A percentile compares a stretch with the other conserved stretches of the same genome.
Evolutionary conservation across 1,284 basidiomycete species (phyloP).

Genomic region (Wolfiporia cocos): DNA sequence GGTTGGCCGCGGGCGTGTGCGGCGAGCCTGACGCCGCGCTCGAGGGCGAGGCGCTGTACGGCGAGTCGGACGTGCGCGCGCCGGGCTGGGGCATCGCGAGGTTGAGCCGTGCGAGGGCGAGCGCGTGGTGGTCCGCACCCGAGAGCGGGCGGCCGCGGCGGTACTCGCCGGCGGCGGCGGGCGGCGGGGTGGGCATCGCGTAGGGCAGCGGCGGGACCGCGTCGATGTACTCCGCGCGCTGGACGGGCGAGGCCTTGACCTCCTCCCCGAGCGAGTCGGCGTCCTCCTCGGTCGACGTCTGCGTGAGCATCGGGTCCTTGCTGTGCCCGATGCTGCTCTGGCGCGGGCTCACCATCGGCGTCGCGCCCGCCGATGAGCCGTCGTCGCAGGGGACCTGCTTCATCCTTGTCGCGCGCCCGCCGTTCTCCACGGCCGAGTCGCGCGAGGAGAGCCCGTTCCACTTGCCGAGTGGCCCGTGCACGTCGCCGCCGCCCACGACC

Average conservation of each 20-base stretch:
- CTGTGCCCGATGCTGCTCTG: no score
- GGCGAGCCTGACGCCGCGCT: background rate
- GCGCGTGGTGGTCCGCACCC: conserved; percentile 18
- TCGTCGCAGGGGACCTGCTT: background rate
- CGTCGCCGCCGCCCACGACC: conserved; percentile 8
- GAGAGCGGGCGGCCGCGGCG: conserved; percentile 12
- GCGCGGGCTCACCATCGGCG: no score
- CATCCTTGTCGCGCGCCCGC: background rate
- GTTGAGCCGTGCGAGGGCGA: conserved; percentile 21
- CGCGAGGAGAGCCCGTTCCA: conserved; percentile 23
- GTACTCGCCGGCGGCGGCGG: conserved; percentile 7
- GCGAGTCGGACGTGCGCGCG: no score
- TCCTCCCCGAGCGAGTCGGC: conserved; percentile 18
- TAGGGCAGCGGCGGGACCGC: conserved; percentile 13
- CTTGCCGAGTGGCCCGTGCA: conserved; percentile 10
- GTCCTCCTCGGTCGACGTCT: conserved; percentile 20
- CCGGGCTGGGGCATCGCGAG: conserved; percentile 1
- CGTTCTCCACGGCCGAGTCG: conserved; percentile 16
- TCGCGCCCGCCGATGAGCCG: background rate
- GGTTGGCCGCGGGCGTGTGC: background rate
- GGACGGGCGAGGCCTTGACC: conserved; percentile 9
- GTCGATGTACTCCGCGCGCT: conserved; percentile 11
- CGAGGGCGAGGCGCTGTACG: conserved; percentile 1
- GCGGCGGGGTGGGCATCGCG: conserved; percentile 7
- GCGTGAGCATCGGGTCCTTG: background rate